Conservation (phyloP, 2,329 filamentous ascomycete species). For the Arthrobotrys megalospora region DNA sequence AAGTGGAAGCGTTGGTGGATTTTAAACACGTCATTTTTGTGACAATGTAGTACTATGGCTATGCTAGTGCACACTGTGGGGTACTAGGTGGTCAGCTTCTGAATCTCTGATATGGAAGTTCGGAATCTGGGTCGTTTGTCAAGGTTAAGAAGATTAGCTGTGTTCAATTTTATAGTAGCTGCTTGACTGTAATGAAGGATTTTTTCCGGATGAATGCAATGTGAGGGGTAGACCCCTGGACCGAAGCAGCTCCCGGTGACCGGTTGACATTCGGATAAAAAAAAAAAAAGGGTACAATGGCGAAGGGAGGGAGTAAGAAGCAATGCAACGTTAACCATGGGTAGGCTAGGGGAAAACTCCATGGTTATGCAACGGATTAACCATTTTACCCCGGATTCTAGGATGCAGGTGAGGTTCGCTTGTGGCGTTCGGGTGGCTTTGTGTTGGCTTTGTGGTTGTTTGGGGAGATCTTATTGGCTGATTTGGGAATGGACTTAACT, state of each 20-base stretch:
- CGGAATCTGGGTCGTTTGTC: too few relatives aligned
- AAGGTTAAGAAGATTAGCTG: too few relatives aligned
- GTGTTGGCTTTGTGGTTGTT: constrained; percentile 17
- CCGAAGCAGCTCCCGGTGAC: background rate
- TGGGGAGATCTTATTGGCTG: background rate
- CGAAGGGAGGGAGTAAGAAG: background rate
- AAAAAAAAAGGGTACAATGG: background rate
- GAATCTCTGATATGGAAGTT: too few relatives aligned
- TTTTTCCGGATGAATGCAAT: constrained; percentile 14
- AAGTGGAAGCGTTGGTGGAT: background rate
- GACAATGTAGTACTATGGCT: background rate
- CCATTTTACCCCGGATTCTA: constrained; percentile 12
- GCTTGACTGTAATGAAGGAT: background rate
- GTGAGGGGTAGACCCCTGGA: background rate
- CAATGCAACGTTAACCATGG: background rate
- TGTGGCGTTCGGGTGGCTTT: background rate
- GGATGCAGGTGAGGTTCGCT: background rate
- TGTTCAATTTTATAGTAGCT: too few relatives aligned
- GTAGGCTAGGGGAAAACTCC: background rate
- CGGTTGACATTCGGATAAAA: constrained; percentile 15
- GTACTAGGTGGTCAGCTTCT: too few relatives aligned
- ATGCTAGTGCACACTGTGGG: too few relatives aligned
- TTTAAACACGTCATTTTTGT: background rate
- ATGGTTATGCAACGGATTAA: constrained; percentile 9
- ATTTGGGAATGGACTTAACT: background rate